Conservation (phyloP, 2,329 filamentous ascomycete genomes). For the Pseudovirgaria hyperparasitica region DNA sequence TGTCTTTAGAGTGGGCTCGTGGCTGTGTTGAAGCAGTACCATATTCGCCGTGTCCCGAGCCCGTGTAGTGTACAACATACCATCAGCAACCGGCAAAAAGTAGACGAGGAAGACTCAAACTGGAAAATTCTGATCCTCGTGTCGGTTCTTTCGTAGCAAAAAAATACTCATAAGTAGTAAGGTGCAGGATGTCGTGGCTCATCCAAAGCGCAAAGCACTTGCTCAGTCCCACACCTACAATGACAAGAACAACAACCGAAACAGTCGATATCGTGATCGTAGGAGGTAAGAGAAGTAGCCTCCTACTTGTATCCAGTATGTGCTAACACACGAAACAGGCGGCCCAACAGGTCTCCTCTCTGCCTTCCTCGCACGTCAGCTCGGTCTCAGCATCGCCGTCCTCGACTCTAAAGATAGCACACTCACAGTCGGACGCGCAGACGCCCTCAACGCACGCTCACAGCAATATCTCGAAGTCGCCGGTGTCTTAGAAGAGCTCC, state of each 20-base stretch:
- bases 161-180: too few relatives aligned
- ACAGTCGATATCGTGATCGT: conserved; percentile 8
- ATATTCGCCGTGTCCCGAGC: too few relatives aligned
- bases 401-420: conserved; percentile 25
- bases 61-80: too few relatives aligned
- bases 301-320: conserved; percentile 1
- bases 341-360: conserved; percentile 36
- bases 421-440: conserved; percentile 32
- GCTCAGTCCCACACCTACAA: background rate
- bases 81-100: too few relatives aligned
- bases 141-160: too few relatives aligned
- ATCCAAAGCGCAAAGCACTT: too few relatives aligned
- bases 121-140: too few relatives aligned
- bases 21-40: too few relatives aligned
- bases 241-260: conserved; percentile 1
- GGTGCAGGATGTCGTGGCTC: too few relatives aligned
- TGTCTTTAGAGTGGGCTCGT: too few relatives aligned
- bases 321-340: conserved; percentile 13
- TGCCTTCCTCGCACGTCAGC: conserved; percentile 29
- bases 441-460: conserved; percentile 37
- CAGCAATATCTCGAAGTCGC: conserved; percentile 37
- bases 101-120: too few relatives aligned
- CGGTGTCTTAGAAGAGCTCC: conserved; percentile 29
- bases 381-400: conserved; percentile 30
- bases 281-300: conserved; percentile 7